These are phyloP conservation scores for Lathyrus tuberosus DNA, from an alignment of 306 rosid species.

Conservation along the genomic window DNA sequence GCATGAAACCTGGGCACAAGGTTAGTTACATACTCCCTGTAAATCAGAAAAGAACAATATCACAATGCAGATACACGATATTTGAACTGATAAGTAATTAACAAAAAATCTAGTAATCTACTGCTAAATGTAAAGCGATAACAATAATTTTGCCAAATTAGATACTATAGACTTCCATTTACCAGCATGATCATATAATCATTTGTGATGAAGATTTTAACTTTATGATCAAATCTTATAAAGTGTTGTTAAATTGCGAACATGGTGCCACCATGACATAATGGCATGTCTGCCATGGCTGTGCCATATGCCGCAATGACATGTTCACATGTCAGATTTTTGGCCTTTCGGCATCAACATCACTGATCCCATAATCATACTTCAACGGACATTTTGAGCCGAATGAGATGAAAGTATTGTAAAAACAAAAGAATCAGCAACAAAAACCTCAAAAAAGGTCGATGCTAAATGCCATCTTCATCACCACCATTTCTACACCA, in stretches of 20 bases:
- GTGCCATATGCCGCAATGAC: background rate
- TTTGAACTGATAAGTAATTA: constrained; percentile 36
- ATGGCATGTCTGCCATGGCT: background rate
- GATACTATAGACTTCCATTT: constrained; percentile 24
- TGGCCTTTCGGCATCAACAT: background rate
- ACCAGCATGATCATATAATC: constrained; percentile 7
- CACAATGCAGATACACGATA: constrained; percentile 24
- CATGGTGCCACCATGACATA: background rate
- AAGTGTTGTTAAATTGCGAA: background rate
- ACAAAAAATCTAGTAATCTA: constrained; percentile 36
- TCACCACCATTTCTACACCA: constrained; percentile 9
- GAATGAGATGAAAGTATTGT: constrained; percentile 23
- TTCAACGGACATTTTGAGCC: constrained; percentile 14
- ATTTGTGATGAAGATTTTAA: constrained; percentile 17
- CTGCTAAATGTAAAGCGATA: constrained; percentile 16
- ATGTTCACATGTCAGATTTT: background rate
- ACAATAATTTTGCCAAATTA: constrained; percentile 29
- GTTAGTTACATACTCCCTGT: constrained; percentile 71
- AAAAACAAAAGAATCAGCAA: constrained; percentile 8
- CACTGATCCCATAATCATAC: background rate
- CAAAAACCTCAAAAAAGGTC: background rate
- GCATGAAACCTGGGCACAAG: constrained; percentile 29
- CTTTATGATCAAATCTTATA: constrained; percentile 9
- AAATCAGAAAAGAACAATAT: constrained; percentile 40
- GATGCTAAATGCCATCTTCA: background rate